Evolutionary conservation across 441 rosid species (phyloP), one percentile per base, ranked within the genome.

Genomic region (Raphanus hybrid): DNA sequence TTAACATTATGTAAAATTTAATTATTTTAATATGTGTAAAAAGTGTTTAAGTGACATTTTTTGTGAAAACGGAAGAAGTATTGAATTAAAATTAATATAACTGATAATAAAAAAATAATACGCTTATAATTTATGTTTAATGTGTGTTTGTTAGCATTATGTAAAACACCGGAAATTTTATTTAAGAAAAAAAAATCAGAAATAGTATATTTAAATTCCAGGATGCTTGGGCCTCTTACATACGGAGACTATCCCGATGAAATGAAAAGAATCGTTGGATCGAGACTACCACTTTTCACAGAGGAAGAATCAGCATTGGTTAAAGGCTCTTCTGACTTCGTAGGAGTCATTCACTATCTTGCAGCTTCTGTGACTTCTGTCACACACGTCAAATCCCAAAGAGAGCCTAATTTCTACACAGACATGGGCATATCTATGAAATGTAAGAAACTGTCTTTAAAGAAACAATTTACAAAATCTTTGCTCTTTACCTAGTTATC

Each of bases 401-500:
- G 29, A 8, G 11, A 8, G 12, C 61, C 12, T 3, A 12, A 10
- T 55, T 55, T 55, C 12, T 8, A 7, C 27, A 55, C 27, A 55
- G 60, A 55, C 60, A 55, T 79, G 74, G 87, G 77, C 48, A 69
- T 67, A 11, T 4, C 18, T 10, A 0, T 81, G 9, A 2, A 15
- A 3, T 1, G 91, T 90, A 87, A 2, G 84, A 15, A 27, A 61
- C 54, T 16, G 41, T 59, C 12, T 37, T 58, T 70, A 34, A 9
- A n/a, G 35, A 7, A 11, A 20, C 59, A 62, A 32, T 52, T 2
- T 2, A 16, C 27, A 63, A 68, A 14, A 4, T 1, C 0, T 39
- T 9, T 18, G 20, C 20, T 18, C 20, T 29, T 67, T 63, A 34
- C 11, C 55, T 43, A 1, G 3, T 5, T 34, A 29, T 35, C 6